Base-by-base conservation (phyloP, 1,284 basidiomycete genomes). In the Afroboletus lepidellus region DNA sequence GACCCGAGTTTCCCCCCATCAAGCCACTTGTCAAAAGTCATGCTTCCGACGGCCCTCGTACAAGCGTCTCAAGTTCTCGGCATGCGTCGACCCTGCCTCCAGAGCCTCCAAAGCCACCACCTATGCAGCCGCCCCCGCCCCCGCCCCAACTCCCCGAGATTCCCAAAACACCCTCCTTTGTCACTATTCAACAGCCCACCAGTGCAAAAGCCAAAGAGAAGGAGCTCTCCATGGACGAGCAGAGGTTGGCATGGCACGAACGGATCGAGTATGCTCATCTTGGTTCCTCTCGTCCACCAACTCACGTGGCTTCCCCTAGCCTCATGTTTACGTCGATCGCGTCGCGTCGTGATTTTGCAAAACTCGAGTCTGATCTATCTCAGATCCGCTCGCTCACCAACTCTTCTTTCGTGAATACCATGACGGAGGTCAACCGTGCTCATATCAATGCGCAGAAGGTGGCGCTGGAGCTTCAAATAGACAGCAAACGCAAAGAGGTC, bases 241-340 rank as follows among this genome's bases (percentile, higher is more conserved):
- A 72, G 25, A 61, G 57, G 37, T 54, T 41, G 23, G 64, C 57
- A 42, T 68, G 66, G 66, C 58, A 70, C 41, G 64, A 70, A 45
- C 66, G 66, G 43, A 61, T 72, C 13, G 67, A 68, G 66, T 68
- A 53, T 33, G 66, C 46, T 46, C 42, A 36, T 25, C 9, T 12
- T 24, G 11, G 20, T 42, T n/a, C 11, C 43, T 27, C 21, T 32
- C 41, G n/a, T 41, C 20, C 34, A 30, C 36, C 38, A 25, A 41
- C 38, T 55, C 20, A 57, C 32, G 3, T 43, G 37, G 24, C 52
- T 36, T 24, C 25, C 21, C 5, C 30, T 41, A 68, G 66, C 47
- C 54, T 72, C 46, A 59, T 68, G 62, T 69, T 69, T 36, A 44
- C 65, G 4, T 72, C 69, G 0, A 58, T 68, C 48, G 47, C 59